Evolutionary conservation across 306 rosid species (phyloP).

Genomic region (Herpetospermum pedunculosum): DNA sequence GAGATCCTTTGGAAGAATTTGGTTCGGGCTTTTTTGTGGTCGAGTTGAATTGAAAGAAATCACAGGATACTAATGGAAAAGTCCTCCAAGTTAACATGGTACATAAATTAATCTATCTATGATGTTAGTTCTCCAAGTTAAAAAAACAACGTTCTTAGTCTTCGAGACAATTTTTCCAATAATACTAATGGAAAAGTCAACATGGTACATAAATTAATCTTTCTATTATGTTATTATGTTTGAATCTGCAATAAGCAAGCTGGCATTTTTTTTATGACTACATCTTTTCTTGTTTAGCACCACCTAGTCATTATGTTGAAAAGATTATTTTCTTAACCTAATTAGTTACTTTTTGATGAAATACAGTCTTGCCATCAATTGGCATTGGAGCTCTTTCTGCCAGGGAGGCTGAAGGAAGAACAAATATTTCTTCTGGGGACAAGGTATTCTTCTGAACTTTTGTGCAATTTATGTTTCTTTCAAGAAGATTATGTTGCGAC

Average conservation of each 20-base stretch:
- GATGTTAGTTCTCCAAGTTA: neutral
- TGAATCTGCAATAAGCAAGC: neutral
- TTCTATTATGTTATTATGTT: neutral
- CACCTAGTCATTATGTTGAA: neutral
- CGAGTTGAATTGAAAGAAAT: no score
- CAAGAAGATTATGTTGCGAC: neutral
- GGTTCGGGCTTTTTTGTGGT: no score
- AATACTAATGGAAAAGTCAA: neutral
- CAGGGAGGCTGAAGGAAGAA: constrained; percentile 95
- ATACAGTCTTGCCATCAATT: constrained; percentile 83
- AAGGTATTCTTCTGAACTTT: constrained; percentile 46
- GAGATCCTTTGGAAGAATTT: no score
- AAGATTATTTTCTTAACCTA: neutral
- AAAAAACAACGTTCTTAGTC: neutral
- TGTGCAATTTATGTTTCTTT: neutral
- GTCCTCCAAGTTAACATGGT: no score
- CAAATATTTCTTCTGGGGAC: constrained; percentile 76
- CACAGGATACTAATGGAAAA: neutral
- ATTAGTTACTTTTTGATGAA: constrained; percentile 20
- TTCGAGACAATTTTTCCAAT: neutral
- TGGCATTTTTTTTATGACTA: neutral
- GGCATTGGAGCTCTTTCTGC: constrained; percentile 91
- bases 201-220: neutral
- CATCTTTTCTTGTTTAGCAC: constrained; percentile 1
- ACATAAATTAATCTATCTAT: neutral